Evolutionary conservation across 768 basidiomycete species (phyloP).

Genomic region (Rhodotorula graminis): DNA sequence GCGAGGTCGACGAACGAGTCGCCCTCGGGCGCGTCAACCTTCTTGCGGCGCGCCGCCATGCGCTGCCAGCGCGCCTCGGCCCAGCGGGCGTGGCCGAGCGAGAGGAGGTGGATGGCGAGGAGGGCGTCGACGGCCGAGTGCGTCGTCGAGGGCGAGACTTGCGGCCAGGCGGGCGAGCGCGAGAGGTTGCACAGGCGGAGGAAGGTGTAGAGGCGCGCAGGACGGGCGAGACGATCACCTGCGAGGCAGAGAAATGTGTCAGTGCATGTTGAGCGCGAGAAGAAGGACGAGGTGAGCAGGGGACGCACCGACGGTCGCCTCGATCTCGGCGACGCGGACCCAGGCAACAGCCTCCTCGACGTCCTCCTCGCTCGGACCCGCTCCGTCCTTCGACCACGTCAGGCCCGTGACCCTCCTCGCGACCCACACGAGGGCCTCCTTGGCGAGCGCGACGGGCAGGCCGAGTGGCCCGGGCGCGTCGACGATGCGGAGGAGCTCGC

Average conservation of each 20-base stretch:
- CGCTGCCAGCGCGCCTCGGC: conserved; percentile 26
- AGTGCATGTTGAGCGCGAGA: too few relatives aligned
- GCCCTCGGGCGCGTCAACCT: neutral
- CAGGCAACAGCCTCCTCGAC: conserved; percentile 27
- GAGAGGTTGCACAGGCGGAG: conserved; percentile 33
- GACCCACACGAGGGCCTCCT: conserved; percentile 13
- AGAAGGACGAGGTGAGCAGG: too few relatives aligned
- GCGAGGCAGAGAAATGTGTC: neutral
- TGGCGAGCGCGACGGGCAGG: conserved; percentile 2
- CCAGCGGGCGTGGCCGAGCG: conserved; percentile 5
- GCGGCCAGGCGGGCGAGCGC: conserved; percentile 36
- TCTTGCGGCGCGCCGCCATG: conserved; percentile 14
- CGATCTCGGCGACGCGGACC: conserved; percentile 35
- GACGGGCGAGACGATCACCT: conserved; percentile 13
- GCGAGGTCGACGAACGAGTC: conserved; percentile 29
- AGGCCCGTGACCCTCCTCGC: conserved; percentile 5
- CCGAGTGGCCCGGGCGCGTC: conserved; percentile 4
- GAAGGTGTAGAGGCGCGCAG: conserved; percentile 34
- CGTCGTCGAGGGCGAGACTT: conserved; percentile 23
- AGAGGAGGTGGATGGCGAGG: conserved; percentile 24
- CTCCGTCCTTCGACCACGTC: neutral
- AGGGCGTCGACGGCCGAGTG: conserved; percentile 33
- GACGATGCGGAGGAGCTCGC: conserved; percentile 24
- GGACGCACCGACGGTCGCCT: conserved; percentile 25
- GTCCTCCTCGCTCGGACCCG: neutral